A percentile compares a stretch with the other conserved stretches of the same genome.
Conservation (phyloP, 2,329 filamentous ascomycete species). For the Hysterium pulicare region DNA sequence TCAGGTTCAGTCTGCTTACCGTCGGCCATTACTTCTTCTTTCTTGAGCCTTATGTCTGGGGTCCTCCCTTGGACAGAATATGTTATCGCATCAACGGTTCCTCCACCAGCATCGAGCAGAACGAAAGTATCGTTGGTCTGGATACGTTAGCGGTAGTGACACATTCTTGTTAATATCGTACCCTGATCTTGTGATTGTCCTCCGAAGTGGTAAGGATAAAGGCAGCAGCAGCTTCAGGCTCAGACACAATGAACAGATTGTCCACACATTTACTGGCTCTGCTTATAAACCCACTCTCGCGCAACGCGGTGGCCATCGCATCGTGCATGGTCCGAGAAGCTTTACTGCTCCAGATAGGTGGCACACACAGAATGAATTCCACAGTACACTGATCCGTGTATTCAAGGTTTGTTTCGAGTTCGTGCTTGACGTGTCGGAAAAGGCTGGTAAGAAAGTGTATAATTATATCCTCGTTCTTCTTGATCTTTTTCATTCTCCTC, state of each 20-base stretch:
- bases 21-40: conserved; percentile 6
- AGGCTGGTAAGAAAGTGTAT: conserved; percentile 5
- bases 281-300: conserved; percentile 4
- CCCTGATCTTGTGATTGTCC: conserved; percentile 2
- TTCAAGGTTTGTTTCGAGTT: not conserved
- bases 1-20: conserved; percentile 7
- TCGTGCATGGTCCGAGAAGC: conserved; percentile 16
- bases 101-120: conserved; percentile 14
- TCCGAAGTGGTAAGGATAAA: not conserved
- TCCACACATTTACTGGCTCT: not conserved
- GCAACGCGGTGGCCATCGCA: conserved; percentile 12
- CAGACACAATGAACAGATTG: conserved; percentile 16
- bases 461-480: conserved; percentile 9
- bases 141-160: not conserved
- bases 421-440: not conserved
- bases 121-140: conserved; percentile 12
- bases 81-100: conserved; percentile 11
- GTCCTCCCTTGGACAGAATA: conserved; percentile 9
- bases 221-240: conserved; percentile 18
- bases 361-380: conserved; percentile 13
- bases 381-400: conserved; percentile 2
- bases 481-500: conserved; percentile 5
- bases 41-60: conserved; percentile 10
- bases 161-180: not conserved
- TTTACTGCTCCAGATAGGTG: conserved; percentile 10